Evolutionary conservation across 768 basidiomycete species (phyloP), one percentile per base, ranked within the genome.

Genomic region (Myochromella boudieri): DNA sequence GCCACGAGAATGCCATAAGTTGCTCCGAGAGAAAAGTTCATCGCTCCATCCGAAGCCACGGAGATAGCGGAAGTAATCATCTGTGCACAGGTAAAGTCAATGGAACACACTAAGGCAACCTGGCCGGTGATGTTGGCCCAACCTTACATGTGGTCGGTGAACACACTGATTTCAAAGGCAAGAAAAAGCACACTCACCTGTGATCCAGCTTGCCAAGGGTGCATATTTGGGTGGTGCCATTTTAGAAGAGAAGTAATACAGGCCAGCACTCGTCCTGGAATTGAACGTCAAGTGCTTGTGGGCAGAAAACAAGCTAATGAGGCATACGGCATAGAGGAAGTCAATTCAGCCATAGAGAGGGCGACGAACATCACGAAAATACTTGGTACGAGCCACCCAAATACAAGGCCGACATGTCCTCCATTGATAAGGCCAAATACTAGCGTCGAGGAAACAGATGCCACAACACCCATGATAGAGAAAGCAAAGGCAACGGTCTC

Each of bases 231-330:
- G 72, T 1, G 84, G 82, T 2, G 87, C 86, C 34, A 89, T 63
- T 58, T 84, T 87, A 0, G 86, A 83, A 2, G 86, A 84, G 63
- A 87, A 88, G 61, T 87, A 89, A 60, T 88, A 88, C 14, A 89
- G 68, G 0, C 86, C 87, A 6, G 87, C 86, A 52, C 86, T 88
- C 18, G 87, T 89, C 42, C 86, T 88, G 42, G 10, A 21, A 28
- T 15, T 20, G 43, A 32, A 12, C 29, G 37, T 38, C 33, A 28
- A 40, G 12, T 27, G 28, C n/a, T 42, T 18, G 11, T 21, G 2
- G 12, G 20, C 11, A 42, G 17, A 3, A 2, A 25, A 12, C 9
- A 24, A 48, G 22, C 2, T 11, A 37, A n/a, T 6, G 39, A 20
- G 33, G 74, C 81, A 62, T 62, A 87, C 85, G 86, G 85, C 85